phyloP scores from a whole-genome alignment of 2,329 filamentous ascomycete species.

The Lasiodiplodia citricola region DNA sequence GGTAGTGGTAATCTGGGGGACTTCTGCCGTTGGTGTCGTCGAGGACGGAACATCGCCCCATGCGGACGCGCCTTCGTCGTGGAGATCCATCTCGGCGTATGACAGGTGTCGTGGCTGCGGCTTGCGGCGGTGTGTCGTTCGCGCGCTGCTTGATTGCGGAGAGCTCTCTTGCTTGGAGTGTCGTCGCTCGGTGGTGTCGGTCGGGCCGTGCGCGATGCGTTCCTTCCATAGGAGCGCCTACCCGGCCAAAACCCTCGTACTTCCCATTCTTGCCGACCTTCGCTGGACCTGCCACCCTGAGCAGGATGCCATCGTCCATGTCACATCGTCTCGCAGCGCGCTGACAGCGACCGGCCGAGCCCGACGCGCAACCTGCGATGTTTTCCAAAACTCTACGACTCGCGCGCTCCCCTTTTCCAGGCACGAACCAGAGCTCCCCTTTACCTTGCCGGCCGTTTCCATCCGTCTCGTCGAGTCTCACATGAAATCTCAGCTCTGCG shows the following conservation, averaged over 20 bases:
- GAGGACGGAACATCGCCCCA: conserved; percentile 56
- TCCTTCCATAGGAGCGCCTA: neutral
- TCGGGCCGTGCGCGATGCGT: neutral
- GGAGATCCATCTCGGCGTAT: conserved; percentile 45
- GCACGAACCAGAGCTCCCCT: neutral
- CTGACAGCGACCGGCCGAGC: conserved; percentile 5
- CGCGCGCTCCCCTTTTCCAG: neutral
- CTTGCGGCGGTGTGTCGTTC: too few relatives aligned
- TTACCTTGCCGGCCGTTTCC: neutral
- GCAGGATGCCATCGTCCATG: too few relatives aligned
- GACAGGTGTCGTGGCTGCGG: too few relatives aligned
- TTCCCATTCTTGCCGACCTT: neutral
- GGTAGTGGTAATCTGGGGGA: conserved; percentile 44
- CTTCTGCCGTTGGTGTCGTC: conserved; percentile 38
- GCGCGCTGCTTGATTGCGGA: conserved; percentile 3
- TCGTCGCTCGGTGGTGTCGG: conserved; percentile 4
- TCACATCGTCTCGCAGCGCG: neutral
- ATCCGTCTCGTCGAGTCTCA: neutral
- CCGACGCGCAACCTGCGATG: conserved; percentile 6
- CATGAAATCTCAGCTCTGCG: conserved; percentile 1
- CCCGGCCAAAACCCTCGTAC: too few relatives aligned
- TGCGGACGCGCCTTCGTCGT: conserved; percentile 49
- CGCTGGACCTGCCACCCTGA: neutral
- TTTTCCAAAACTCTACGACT: neutral
- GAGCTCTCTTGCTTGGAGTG: conserved; percentile 13